These are phyloP conservation scores for Pseudozyma hubeiensis DNA, from an alignment of 1,284 basidiomycete genomes.

Conservation along the genomic window DNA sequence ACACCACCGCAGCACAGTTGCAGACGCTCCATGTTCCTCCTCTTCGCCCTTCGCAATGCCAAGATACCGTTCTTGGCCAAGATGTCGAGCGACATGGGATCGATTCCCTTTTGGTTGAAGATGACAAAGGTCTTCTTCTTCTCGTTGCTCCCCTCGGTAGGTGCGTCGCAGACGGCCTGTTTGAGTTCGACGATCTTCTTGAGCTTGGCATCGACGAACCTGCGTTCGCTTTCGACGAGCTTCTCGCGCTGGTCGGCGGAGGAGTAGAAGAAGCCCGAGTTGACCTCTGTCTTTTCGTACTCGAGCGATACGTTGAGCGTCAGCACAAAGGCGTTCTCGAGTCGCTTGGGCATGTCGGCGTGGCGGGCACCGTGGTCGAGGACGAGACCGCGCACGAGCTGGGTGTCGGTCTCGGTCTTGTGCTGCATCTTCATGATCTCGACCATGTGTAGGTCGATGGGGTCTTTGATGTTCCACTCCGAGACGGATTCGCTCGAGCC, in stretches of 20 bases:
- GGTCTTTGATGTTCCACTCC: constrained; percentile 70
- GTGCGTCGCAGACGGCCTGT: constrained; percentile 84
- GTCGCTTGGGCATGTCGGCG: constrained; percentile 98
- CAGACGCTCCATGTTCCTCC: constrained; percentile 73
- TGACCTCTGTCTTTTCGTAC: constrained; percentile 99
- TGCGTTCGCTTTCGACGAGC: constrained; percentile 95
- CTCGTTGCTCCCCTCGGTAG: constrained; percentile 64
- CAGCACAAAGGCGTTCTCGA: constrained; percentile 95
- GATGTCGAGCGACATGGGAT: constrained; percentile 95
- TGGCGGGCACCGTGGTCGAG: constrained; percentile 93
- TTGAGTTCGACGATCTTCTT: constrained; percentile 98
- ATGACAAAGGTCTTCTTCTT: constrained; percentile 88
- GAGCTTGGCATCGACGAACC: constrained; percentile 92
- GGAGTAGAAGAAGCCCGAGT: constrained; percentile 99
- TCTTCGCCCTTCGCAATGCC: constrained; percentile 92
- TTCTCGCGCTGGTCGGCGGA: constrained; percentile 98
- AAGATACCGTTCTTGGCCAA: constrained; percentile 97
- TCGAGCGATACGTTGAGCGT: constrained; percentile 98
- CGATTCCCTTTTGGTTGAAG: constrained; percentile 99
- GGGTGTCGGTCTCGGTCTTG: constrained; percentile 96
- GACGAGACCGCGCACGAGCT: constrained; percentile 92
- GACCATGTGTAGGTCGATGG: constrained; percentile 99
- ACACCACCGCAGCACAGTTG: constrained; percentile 88
- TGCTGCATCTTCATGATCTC: constrained; percentile 99
- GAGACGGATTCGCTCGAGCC: constrained; percentile 58